phyloP scores from a whole-genome alignment of 2,329 filamentous ascomycete genomes.

The Podosphaera leucotricha region DNA sequence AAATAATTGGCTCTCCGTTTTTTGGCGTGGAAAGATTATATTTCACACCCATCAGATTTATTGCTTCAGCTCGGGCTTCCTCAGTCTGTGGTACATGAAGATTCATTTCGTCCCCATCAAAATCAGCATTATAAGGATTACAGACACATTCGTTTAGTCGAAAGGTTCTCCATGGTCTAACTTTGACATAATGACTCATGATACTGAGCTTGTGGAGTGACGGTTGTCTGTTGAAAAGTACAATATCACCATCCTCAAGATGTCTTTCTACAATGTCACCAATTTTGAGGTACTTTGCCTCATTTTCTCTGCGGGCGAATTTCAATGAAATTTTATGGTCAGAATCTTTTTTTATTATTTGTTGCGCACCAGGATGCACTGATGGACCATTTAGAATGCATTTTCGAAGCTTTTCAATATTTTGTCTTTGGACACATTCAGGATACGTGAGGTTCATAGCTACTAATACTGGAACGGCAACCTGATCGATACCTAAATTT shows the following conservation, averaged over 20 bases:
- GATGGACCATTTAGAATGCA: conserved; percentile 54
- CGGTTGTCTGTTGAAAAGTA: conserved; percentile 93
- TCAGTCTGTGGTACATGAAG: conserved; percentile 94
- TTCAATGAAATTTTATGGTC: conserved; percentile 51
- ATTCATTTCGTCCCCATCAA: conserved; percentile 98
- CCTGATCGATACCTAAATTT: conserved; percentile 79
- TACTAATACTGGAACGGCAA: conserved; percentile 76
- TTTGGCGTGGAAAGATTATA: conserved; percentile 90
- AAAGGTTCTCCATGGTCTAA: conserved; percentile 88
- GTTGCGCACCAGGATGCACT: conserved; percentile 73
- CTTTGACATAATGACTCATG: conserved; percentile 81
- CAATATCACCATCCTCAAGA: conserved; percentile 83
- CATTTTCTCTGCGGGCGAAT: conserved; percentile 44
- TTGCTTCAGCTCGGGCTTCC: conserved; percentile 83
- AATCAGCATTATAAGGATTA: conserved; percentile 95
- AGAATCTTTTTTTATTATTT: conserved; percentile 46
- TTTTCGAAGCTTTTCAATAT: conserved; percentile 56
- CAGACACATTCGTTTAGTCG: conserved; percentile 96
- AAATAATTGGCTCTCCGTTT: conserved; percentile 94
- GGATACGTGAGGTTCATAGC: conserved; percentile 93
- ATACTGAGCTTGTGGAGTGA: conserved; percentile 98
- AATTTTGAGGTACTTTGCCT: conserved; percentile 51
- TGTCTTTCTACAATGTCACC: conserved; percentile 89
- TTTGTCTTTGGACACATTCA: conserved; percentile 64
- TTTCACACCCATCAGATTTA: conserved; percentile 93